Evolutionary conservation across 768 basidiomycete genomes (phyloP).

Genomic region (Inosperma sp.): DNA sequence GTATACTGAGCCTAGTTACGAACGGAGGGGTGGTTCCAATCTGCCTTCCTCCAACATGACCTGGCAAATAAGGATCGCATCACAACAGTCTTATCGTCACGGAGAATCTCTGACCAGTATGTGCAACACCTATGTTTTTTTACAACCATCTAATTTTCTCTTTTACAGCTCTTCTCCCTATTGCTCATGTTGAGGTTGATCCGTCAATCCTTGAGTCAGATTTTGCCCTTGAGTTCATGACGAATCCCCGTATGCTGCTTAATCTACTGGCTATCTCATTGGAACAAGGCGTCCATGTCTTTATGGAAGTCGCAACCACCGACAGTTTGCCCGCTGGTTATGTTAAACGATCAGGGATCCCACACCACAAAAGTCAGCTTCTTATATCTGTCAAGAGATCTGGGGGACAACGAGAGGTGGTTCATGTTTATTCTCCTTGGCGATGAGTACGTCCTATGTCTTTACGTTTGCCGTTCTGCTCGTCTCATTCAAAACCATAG

Average conservation of each 20-base stretch:
- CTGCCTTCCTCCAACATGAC: neutral
- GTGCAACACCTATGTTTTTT: neutral
- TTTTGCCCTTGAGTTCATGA: slow-evolving; percentile 30
- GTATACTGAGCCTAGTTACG: neutral
- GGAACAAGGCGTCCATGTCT: slow-evolving; percentile 34
- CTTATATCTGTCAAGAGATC: neutral
- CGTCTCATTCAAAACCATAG: no score
- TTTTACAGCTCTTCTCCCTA: slow-evolving; percentile 3
- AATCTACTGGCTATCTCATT: slow-evolving; percentile 39
- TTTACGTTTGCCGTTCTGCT: no score
- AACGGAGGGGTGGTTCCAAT: neutral
- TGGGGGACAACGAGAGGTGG: neutral
- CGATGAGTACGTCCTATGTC: no score
- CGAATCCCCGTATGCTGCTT: slow-evolving; percentile 32
- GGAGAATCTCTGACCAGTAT: neutral
- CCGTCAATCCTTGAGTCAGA: slow-evolving; percentile 28
- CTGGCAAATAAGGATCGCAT: slow-evolving; percentile 1
- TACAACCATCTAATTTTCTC: neutral
- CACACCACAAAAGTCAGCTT: neutral
- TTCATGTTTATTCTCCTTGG: neutral
- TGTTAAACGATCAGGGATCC: neutral
- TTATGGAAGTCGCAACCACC: slow-evolving; percentile 24
- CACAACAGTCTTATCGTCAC: neutral
- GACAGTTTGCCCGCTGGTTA: neutral
- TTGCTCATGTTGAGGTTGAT: slow-evolving; percentile 39